Conservation (phyloP, 106 monocot species). For the Platanthera zijinensis region DNA sequence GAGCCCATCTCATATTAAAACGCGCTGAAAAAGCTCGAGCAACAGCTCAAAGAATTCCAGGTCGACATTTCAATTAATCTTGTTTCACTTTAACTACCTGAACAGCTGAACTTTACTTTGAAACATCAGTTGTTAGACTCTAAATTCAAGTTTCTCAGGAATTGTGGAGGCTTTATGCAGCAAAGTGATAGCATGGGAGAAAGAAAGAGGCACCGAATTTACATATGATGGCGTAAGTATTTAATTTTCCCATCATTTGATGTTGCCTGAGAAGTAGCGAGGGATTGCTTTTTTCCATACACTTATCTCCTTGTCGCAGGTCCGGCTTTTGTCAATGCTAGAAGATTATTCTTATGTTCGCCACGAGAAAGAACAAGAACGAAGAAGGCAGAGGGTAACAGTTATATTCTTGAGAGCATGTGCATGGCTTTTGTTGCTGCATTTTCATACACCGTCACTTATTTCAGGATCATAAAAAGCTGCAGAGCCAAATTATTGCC, state of each 20-base stretch:
- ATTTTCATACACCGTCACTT: background rate
- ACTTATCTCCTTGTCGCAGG: slow-evolving; percentile 20
- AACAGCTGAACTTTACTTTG: background rate
- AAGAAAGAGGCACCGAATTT: slow-evolving; percentile 49
- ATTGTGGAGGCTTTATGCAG: slow-evolving; percentile 44
- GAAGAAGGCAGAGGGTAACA: slow-evolving; percentile 49
- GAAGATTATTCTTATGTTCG: slow-evolving; percentile 56
- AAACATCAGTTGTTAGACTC: background rate
- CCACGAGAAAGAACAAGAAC: slow-evolving; percentile 57
- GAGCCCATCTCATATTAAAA: slow-evolving; percentile 57
- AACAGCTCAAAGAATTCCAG: slow-evolving; percentile 49
- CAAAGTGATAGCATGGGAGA: slow-evolving; percentile 59
- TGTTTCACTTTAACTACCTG: background rate
- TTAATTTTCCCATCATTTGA: background rate
- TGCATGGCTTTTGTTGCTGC: background rate
- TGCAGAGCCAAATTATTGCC: slow-evolving; percentile 64
- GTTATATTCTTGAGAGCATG: background rate
- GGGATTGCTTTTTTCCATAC: background rate
- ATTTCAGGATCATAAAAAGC: slow-evolving; percentile 58
- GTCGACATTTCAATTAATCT: slow-evolving; percentile 8
- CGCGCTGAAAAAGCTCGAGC: slow-evolving; percentile 74
- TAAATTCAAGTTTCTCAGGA: slow-evolving; percentile 14
- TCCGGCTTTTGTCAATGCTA: slow-evolving; percentile 53
- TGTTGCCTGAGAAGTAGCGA: background rate
- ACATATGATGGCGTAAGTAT: slow-evolving; percentile 56